A percentile compares a stretch with the other conserved stretches of the same genome.
Conservation (phyloP, 1,284 basidiomycete species). For the Ceratobasidium sp. region DNA sequence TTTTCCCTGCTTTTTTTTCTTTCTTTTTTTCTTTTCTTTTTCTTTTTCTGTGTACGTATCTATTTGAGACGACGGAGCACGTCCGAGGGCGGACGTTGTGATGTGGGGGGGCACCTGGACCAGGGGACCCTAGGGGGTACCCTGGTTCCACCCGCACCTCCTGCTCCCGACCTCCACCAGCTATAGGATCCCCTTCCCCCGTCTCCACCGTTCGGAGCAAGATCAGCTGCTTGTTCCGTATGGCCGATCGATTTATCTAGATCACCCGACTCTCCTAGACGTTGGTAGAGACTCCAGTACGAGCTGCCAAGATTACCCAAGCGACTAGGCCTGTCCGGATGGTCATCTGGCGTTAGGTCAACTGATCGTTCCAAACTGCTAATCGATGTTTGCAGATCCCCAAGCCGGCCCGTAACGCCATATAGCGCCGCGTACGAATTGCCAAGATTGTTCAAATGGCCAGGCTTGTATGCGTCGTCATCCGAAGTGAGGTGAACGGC, state of each 20-base stretch:
- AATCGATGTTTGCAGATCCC: neutral
- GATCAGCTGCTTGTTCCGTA: no score
- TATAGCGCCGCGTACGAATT: no score
- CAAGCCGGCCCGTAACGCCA: neutral
- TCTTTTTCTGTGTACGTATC: neutral
- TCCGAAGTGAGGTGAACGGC: no score
- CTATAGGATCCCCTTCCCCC: neutral
- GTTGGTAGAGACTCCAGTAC: no score
- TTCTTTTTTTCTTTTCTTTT: neutral
- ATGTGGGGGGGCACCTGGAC: constrained; percentile 21
- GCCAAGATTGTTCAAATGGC: no score
- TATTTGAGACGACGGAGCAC: neutral
- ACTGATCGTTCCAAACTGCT: neutral
- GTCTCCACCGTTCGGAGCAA: neutral
- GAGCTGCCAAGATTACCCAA: no score
- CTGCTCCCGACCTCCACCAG: constrained; percentile 1
- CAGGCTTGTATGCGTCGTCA: no score
- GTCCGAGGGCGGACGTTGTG: constrained; percentile 15
- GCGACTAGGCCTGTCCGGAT: no score
- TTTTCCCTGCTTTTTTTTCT: neutral
- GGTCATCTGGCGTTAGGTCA: neutral
- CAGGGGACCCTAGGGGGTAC: neutral
- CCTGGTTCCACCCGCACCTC: neutral
- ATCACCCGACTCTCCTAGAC: no score
- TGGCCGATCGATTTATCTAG: no score